Conservation (phyloP, 768 basidiomycete species). For the Kwoniella europaea region DNA sequence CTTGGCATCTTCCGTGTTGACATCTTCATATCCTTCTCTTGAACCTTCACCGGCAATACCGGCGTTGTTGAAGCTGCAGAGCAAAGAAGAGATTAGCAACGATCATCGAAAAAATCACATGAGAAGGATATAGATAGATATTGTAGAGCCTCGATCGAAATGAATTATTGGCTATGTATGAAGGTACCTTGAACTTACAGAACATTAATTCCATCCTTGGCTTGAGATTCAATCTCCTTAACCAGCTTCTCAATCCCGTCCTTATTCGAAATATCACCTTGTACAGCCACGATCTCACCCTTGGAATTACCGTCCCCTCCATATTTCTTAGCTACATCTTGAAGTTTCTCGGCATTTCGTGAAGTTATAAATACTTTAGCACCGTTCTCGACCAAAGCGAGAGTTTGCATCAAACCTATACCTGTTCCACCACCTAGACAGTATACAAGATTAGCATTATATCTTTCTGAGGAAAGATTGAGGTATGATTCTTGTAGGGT, state of each 20-base stretch:
- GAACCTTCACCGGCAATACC: constrained; percentile 52
- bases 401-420: constrained; percentile 49
- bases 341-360: constrained; percentile 40
- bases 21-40: constrained; percentile 42
- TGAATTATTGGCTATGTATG: background rate
- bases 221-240: constrained; percentile 33
- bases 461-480: no score
- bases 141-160: no score
- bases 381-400: constrained; percentile 45
- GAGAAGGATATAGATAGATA: no score
- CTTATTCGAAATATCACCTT: constrained; percentile 40
- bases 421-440: constrained; percentile 33
- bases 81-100: background rate
- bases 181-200: constrained; percentile 27
- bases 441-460: no score
- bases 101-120: background rate
- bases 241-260: constrained; percentile 34
- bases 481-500: no score
- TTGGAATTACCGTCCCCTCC: constrained; percentile 36
- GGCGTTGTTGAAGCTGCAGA: constrained; percentile 47
- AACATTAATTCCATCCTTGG: constrained; percentile 43
- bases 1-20: constrained; percentile 30
- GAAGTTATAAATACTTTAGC: constrained; percentile 45
- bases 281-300: constrained; percentile 41
- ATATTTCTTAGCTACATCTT: constrained; percentile 47